Conservation (phyloP, 345 rosid genomes). For the Euphorbia peplus region DNA sequence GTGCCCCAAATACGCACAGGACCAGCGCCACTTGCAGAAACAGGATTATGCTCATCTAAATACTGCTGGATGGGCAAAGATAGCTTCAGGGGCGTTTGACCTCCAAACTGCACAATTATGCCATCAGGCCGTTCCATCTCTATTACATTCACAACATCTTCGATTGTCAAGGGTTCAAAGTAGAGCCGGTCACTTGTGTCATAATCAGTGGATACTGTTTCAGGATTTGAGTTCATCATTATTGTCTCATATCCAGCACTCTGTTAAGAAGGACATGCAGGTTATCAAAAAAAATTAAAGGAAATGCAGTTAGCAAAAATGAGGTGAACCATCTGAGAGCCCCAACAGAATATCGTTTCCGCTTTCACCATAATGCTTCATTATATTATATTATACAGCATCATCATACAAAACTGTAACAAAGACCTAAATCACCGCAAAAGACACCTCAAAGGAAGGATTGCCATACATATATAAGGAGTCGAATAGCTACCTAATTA, state of each 20-base stretch:
- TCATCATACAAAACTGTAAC: background rate
- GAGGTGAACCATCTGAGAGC: background rate
- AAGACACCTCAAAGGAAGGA: no score
- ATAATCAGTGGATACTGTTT: conserved; percentile 93
- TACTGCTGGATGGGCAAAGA: conserved; percentile 81
- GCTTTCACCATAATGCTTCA: background rate
- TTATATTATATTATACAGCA: background rate
- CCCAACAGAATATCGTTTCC: background rate
- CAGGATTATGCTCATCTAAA: conserved; percentile 65
- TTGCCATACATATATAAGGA: no score
- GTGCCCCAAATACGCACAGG: conserved; percentile 90
- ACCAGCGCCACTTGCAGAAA: conserved; percentile 67
- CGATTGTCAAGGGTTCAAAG: conserved; percentile 87
- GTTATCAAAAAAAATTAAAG: no score
- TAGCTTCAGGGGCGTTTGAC: conserved; percentile 93
- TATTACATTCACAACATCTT: conserved; percentile 83
- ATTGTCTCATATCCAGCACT: conserved; percentile 95
- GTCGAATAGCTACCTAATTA: no score
- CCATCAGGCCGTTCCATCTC: conserved; percentile 95
- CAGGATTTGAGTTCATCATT: conserved; percentile 98
- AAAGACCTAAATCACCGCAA: no score
- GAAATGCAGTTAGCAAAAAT: conserved; percentile 4
- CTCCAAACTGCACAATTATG: conserved; percentile 94
- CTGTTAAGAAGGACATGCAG: conserved; percentile 46
- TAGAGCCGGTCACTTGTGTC: conserved; percentile 96